Conservation (phyloP, 805 yeast species). For the Teunomyces atbi region DNA sequence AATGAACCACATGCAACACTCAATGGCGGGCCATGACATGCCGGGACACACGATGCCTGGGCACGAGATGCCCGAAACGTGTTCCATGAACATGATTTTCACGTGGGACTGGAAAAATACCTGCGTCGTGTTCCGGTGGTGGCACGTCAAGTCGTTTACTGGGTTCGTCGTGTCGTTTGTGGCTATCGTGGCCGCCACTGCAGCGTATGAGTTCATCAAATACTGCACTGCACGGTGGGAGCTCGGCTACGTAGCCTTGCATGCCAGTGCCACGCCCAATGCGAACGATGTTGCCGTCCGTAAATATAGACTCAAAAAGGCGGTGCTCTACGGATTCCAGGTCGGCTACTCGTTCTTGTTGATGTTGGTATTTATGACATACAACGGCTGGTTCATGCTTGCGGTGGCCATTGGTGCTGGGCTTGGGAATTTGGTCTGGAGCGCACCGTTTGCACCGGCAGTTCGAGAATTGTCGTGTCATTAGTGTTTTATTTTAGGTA, state of each 20-base stretch:
- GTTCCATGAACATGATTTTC: slow-evolving; percentile 71
- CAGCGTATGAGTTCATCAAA: slow-evolving; percentile 62
- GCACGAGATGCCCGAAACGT: slow-evolving; percentile 32
- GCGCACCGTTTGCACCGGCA: slow-evolving; percentile 17
- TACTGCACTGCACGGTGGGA: slow-evolving; percentile 30
- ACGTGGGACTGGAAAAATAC: slow-evolving; percentile 76
- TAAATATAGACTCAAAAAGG: slow-evolving; percentile 26
- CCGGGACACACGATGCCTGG: slow-evolving; percentile 21
- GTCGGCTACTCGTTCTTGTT: slow-evolving; percentile 68
- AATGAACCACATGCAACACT: slow-evolving; percentile 9
- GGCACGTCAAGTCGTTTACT: slow-evolving; percentile 62
- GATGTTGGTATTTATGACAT: slow-evolving; percentile 85
- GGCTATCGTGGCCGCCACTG: slow-evolving; percentile 46
- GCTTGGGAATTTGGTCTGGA: slow-evolving; percentile 67
- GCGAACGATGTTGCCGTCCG: slow-evolving; percentile 7
- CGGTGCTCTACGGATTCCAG: slow-evolving; percentile 58
- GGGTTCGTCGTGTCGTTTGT: slow-evolving; percentile 54
- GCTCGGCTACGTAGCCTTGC: slow-evolving; percentile 2
- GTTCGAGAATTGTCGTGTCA: slow-evolving; percentile 33
- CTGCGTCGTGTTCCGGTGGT: slow-evolving; percentile 74
- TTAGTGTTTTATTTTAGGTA: slow-evolving; percentile 11
- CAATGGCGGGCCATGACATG: neutral
- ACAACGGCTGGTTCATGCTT: slow-evolving; percentile 80
- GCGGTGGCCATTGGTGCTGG: slow-evolving; percentile 72
- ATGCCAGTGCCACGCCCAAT: slow-evolving; percentile 10